Conservation (phyloP, 768 basidiomycete species). For the Sporobolomyces pararoseus region DNA sequence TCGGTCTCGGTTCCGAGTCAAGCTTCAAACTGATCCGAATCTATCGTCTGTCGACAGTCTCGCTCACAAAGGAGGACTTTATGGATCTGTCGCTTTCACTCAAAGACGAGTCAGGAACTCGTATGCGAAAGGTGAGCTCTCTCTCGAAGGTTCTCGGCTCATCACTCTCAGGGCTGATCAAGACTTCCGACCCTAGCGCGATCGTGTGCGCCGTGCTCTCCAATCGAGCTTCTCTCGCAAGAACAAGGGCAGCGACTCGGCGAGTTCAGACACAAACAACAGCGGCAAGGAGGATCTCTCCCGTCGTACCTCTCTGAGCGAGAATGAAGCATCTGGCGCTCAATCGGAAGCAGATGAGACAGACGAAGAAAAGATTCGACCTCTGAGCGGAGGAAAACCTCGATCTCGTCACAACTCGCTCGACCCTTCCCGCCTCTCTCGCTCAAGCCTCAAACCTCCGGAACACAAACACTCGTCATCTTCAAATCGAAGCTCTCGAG, state of each 20-base stretch:
- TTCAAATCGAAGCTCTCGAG: constrained; percentile 11
- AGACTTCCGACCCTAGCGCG: constrained; percentile 24
- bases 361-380: constrained; percentile 24
- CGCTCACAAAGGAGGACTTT: constrained; percentile 88
- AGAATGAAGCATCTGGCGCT: constrained; percentile 16
- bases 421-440: constrained; percentile 37
- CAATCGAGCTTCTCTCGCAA: constrained; percentile 34
- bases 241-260: constrained; percentile 3
- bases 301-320: constrained; percentile 15
- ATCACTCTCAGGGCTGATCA: not conserved
- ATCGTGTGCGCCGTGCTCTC: constrained; percentile 38
- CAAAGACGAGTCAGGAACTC: constrained; percentile 71
- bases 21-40: not conserved
- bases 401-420: constrained; percentile 36
- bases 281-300: constrained; percentile 2
- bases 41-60: constrained; percentile 50
- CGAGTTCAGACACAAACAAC: constrained; percentile 14
- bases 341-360: constrained; percentile 37
- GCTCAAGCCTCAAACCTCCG: constrained; percentile 9
- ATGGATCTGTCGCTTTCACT: constrained; percentile 87
- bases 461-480: not conserved
- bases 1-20: not conserved
- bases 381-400: not conserved
- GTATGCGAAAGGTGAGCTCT: constrained; percentile 58
- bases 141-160: not conserved